Percentiles rank a stretch among this genome's conserved stretches.
phyloP scores from a whole-genome alignment of 176 grass and related monocot species.

The Oryza nivara region DNA sequence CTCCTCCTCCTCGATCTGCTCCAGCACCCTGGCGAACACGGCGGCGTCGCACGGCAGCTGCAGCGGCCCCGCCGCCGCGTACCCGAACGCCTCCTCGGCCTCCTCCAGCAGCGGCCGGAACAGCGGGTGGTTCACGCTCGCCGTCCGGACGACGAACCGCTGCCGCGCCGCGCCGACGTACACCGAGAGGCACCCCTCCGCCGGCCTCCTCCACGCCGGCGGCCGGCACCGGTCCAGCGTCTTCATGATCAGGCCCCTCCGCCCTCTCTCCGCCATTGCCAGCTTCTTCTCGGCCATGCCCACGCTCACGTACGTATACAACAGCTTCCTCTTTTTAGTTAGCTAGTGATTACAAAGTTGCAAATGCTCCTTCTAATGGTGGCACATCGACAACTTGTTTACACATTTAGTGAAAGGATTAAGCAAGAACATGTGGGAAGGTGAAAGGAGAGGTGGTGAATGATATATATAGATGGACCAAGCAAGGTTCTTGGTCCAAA shows the following conservation, averaged over 20 bases:
- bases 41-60: constrained; percentile 58
- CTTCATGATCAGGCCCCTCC: constrained; percentile 56
- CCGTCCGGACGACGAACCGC: constrained; percentile 57
- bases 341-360: not conserved
- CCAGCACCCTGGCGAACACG: constrained; percentile 48
- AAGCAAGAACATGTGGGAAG: constrained; percentile 9
- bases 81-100: constrained; percentile 62
- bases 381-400: not conserved
- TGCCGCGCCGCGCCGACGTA: constrained; percentile 48
- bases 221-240: constrained; percentile 55
- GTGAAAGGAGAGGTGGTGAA: not conserved
- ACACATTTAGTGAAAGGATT: not conserved
- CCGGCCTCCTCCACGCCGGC: not conserved
- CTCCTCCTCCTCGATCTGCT: constrained; percentile 55
- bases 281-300: constrained; percentile 33
- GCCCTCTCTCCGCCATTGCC: constrained; percentile 20
- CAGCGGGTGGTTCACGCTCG: constrained; percentile 59
- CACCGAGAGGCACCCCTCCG: constrained; percentile 54
- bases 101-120: constrained; percentile 60
- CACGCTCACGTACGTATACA: not conserved
- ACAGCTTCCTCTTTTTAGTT: not conserved
- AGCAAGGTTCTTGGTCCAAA: not conserved
- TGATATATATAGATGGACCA: not conserved
- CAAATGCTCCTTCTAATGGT: not conserved
- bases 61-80: constrained; percentile 53